These are phyloP conservation scores for Colletotrichum horii DNA, from an alignment of 2,329 filamentous ascomycete species.

Conservation along the genomic window DNA sequence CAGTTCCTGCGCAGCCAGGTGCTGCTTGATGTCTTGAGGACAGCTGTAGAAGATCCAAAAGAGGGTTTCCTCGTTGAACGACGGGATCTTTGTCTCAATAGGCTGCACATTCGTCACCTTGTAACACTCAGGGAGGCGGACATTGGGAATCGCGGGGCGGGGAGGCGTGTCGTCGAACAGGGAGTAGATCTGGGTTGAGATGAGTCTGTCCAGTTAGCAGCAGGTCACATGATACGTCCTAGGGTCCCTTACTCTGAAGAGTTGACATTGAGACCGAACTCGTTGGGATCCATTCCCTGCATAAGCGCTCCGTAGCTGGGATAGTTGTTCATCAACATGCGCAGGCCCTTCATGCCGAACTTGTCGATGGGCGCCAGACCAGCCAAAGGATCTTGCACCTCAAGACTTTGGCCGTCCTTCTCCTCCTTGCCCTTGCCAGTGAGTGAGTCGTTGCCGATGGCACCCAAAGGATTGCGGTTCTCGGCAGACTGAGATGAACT, in stretches of 20 bases:
- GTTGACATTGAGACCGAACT: slow-evolving; percentile 62
- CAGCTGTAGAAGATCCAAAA: slow-evolving; percentile 76
- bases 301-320: slow-evolving; percentile 67
- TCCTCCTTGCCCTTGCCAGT: slow-evolving; percentile 47
- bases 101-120: slow-evolving; percentile 70
- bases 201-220: slow-evolving; percentile 42
- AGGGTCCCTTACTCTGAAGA: slow-evolving; percentile 58
- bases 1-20: slow-evolving; percentile 68
- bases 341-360: slow-evolving; percentile 69
- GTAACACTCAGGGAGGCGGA: slow-evolving; percentile 69
- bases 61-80: slow-evolving; percentile 72
- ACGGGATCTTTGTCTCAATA: slow-evolving; percentile 68
- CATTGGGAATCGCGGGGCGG: slow-evolving; percentile 61
- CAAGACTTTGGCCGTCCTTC: slow-evolving; percentile 41
- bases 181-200: slow-evolving; percentile 66
- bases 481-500: slow-evolving; percentile 35
- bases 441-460: slow-evolving; percentile 50
- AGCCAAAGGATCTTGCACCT: slow-evolving; percentile 61
- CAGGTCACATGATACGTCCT: neutral
- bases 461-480: slow-evolving; percentile 46
- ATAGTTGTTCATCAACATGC: slow-evolving; percentile 67
- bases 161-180: slow-evolving; percentile 66
- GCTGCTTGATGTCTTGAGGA: slow-evolving; percentile 66
- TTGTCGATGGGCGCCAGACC: slow-evolving; percentile 68
- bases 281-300: slow-evolving; percentile 62